Percentiles rank a stretch among this genome's conserved stretches.
These are phyloP conservation scores for Mucor mucedo DNA, from an alignment of 371 early-diverging fungal species.

Conservation along the genomic window DNA sequence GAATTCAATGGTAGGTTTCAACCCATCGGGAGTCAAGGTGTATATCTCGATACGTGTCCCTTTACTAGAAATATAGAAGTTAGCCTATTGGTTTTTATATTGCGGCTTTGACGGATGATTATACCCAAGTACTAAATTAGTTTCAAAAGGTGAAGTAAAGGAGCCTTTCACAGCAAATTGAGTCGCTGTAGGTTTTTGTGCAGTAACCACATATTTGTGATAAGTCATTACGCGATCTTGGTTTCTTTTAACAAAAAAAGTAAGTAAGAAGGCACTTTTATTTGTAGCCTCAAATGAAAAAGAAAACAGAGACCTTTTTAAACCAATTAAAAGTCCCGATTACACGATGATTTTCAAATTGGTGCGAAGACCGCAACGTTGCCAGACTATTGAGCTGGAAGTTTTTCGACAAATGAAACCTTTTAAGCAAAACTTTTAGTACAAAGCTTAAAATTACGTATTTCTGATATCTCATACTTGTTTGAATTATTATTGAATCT, in stretches of 20 bases:
- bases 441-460: too few relatives aligned
- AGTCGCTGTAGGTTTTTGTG: conserved; percentile 57
- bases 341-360: too few relatives aligned
- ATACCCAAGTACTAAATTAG: conserved; percentile 77
- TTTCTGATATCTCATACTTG: too few relatives aligned
- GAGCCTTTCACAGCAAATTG: conserved; percentile 65
- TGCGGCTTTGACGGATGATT: background rate
- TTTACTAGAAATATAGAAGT: conserved; percentile 54
- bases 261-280: too few relatives aligned
- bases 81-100: background rate
- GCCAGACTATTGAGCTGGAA: too few relatives aligned
- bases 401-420: too few relatives aligned
- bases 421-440: too few relatives aligned
- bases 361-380: too few relatives aligned
- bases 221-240: conserved; percentile 34
- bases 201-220: conserved; percentile 59
- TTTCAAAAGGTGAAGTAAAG: conserved; percentile 68
- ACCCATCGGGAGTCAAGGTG: conserved; percentile 59
- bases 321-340: too few relatives aligned
- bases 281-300: background rate
- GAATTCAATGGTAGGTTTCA: conserved; percentile 71
- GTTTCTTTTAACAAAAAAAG: background rate
- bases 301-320: background rate
- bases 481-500: too few relatives aligned
- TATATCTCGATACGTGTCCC: conserved; percentile 77